phyloP scores from a whole-genome alignment of 352 stramenopile species.

The Aphanomyces cochlioides region DNA sequence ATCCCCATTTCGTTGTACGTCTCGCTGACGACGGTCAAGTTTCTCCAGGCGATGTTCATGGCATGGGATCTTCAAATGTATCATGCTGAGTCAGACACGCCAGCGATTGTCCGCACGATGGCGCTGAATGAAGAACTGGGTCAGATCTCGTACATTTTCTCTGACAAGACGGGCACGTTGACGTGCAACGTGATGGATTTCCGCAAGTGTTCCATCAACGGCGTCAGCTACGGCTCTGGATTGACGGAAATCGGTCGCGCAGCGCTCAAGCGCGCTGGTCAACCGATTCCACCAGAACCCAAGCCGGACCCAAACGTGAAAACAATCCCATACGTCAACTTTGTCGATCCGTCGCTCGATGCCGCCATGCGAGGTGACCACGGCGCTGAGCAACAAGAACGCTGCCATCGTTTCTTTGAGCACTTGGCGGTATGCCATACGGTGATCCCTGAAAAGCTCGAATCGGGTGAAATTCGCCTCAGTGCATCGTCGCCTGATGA shows the following conservation, averaged over 20 bases:
- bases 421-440: constrained; percentile 82
- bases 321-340: constrained; percentile 71
- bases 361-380: constrained; percentile 54
- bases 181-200: constrained; percentile 95
- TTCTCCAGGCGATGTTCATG: constrained; percentile 84
- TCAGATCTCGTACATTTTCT: constrained; percentile 88
- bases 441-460: constrained; percentile 67
- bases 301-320: constrained; percentile 54
- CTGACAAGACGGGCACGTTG: constrained; percentile 91
- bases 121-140: constrained; percentile 89
- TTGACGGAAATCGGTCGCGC: constrained; percentile 77
- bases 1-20: constrained; percentile 94
- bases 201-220: constrained; percentile 91
- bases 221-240: constrained; percentile 85
- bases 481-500: constrained; percentile 83
- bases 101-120: constrained; percentile 78
- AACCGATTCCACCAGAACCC: constrained; percentile 57
- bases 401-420: constrained; percentile 77
- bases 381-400: constrained; percentile 40
- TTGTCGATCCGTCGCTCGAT: constrained; percentile 62
- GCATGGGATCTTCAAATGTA: constrained; percentile 87
- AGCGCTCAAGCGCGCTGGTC: constrained; percentile 51
- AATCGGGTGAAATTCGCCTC: constrained; percentile 58
- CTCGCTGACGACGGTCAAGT: constrained; percentile 87
- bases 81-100: constrained; percentile 89